Evolutionary conservation across 768 basidiomycete species (phyloP), one percentile per base, ranked within the genome.

Genomic region (Omphalotus guepiniiformis): DNA sequence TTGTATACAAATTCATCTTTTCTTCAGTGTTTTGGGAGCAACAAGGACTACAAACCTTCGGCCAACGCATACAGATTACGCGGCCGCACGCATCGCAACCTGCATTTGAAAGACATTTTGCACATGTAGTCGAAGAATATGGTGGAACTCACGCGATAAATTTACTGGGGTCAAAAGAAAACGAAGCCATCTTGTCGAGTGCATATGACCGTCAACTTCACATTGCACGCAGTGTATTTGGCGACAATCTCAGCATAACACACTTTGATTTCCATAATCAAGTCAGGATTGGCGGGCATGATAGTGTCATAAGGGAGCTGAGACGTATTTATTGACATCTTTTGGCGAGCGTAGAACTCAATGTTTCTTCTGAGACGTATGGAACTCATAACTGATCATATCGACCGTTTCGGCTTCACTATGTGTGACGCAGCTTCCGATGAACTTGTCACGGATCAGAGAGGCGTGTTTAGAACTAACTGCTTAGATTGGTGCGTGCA

Each of bases 1-100:
- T 39, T 13, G 39, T 26, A 51, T 54, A 45, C 51, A 40, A n/a
- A n/a, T n/a, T n/a, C 39, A 45, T 42, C 53, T 51, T 57, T 37
- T 28, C 37, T 47, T 45, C 59, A 93, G 93, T 98, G 49, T 99
- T 99, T 63, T 99, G 96, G 96, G 95, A 98, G 63, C 95, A 99
- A 59, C 93, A 95, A 66, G 93, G 92, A 22, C 63, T 94, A 32
- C 92, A 94, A 60, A 94, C 95, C 0, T 93, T 99, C 59, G 90
- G 93, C 29, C 93, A 92, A 54, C 81, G 82, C 47, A 92, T 99
- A 34, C 93, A 97, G 61, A 91, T 99, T 52, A 94, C 93, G 11
- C 84, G 94, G 11, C 95, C 96, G 1, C 86, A 91, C 55, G 92
- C 93, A 3, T 94, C 94, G 1, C 95, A 98, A 55, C 94, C 94